Conservation (phyloP, 208 protist genomes). For the Phytomonas sp. region DNA sequence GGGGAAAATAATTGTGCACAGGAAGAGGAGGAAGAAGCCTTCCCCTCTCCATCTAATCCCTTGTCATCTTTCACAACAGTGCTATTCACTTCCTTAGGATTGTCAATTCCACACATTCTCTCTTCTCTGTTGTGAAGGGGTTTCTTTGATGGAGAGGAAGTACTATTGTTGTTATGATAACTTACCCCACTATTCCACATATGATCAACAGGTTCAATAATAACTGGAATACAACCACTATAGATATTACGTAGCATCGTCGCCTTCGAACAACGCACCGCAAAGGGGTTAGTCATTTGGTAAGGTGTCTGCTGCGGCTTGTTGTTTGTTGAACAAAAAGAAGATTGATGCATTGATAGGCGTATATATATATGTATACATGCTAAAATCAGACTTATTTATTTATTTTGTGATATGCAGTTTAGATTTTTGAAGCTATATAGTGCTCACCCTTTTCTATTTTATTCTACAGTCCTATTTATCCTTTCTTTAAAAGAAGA, state of each 20-base stretch:
- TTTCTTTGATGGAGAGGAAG: background rate
- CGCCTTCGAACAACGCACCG: constrained; percentile 30
- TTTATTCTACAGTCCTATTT: too few species aligned
- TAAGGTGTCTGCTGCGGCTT: constrained; percentile 23
- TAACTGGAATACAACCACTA: constrained; percentile 80
- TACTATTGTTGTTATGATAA: constrained; percentile 43
- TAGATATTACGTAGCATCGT: constrained; percentile 19
- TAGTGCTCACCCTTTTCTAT: too few species aligned
- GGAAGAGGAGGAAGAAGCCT: too few species aligned
- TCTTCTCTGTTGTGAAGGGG: too few species aligned
- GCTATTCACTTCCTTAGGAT: background rate
- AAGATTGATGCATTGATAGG: background rate
- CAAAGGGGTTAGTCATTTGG: constrained; percentile 40
- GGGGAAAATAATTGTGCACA: too few species aligned
- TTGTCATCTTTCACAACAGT: background rate
- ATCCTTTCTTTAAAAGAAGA: background rate
- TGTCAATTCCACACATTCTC: too few species aligned
- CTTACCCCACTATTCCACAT: constrained; percentile 26
- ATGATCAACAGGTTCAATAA: constrained; percentile 76
- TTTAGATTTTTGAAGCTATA: too few species aligned
- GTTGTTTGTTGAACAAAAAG: background rate
- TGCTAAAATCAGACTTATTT: background rate
- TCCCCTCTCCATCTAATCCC: too few species aligned
- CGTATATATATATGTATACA: background rate
- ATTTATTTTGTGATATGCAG: background rate